These are phyloP conservation scores for Euphorbia pulcherrima DNA, from an alignment of 345 rosid genomes.

Conservation along the genomic window DNA sequence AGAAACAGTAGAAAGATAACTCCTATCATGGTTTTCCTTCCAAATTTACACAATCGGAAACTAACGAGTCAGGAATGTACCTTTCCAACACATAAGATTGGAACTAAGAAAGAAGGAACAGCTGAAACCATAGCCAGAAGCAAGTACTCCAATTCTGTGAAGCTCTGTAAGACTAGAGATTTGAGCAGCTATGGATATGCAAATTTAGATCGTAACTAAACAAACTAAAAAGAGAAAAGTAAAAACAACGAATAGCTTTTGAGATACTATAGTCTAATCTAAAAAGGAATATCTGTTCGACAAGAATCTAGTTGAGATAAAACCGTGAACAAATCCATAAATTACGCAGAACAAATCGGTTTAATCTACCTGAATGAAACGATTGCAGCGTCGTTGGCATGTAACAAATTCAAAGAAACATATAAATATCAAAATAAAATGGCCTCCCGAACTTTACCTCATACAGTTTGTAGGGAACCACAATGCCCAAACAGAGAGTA, in stretches of 20 bases:
- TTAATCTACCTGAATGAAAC: not conserved
- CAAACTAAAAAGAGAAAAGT: not conserved
- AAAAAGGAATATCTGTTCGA: not conserved
- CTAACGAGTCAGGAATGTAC: constrained; percentile 28
- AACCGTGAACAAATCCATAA: not conserved
- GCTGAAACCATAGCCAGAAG: constrained; percentile 75
- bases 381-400: not conserved
- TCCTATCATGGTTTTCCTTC: not conserved
- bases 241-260: not conserved
- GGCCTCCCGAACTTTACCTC: constrained; percentile 44
- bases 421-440: not conserved
- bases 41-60: not conserved
- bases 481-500: constrained; percentile 73
- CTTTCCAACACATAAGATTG: constrained; percentile 64
- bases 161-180: constrained; percentile 44
- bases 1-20: not conserved
- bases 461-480: constrained; percentile 86
- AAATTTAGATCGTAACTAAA: not conserved
- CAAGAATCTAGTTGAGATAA: not conserved
- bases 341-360: not conserved
- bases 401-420: not conserved
- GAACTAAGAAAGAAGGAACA: constrained; percentile 72
- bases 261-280: no score
- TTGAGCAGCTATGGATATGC: not conserved
- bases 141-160: constrained; percentile 87